Percentiles rank a stretch among this genome's conserved stretches.
These are phyloP conservation scores for Zasmidium citrigriseum DNA, from an alignment of 2,329 filamentous ascomycete species.

Conservation along the genomic window DNA sequence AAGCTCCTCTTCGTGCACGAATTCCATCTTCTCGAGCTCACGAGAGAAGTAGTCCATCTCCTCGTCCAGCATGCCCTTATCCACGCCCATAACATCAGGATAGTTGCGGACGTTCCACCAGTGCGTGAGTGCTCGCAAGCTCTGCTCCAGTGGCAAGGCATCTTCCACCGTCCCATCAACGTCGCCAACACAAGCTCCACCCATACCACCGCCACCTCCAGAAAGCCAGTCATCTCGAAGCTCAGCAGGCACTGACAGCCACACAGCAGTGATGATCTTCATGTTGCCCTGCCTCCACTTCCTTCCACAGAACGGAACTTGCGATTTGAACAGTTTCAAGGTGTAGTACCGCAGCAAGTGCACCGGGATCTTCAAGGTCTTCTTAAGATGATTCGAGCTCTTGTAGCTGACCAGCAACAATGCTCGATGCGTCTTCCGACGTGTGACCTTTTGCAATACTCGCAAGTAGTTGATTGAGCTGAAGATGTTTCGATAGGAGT, in stretches of 20 bases:
- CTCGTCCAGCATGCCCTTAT: slow-evolving; percentile 40
- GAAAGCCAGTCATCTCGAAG: slow-evolving; percentile 93
- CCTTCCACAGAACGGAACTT: slow-evolving; percentile 95
- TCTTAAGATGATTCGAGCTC: slow-evolving; percentile 86
- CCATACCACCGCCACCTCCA: slow-evolving; percentile 59
- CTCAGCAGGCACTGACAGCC: slow-evolving; percentile 89
- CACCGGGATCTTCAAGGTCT: slow-evolving; percentile 87
- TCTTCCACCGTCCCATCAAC: slow-evolving; percentile 94
- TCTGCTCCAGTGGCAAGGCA: slow-evolving; percentile 87
- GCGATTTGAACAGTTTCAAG: slow-evolving; percentile 96
- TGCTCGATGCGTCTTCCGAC: slow-evolving; percentile 91
- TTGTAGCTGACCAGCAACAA: slow-evolving; percentile 94
- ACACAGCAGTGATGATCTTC: slow-evolving; percentile 97
- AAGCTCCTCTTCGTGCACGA: slow-evolving; percentile 24
- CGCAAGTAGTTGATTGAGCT: slow-evolving; percentile 92
- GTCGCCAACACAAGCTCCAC: slow-evolving; percentile 52
- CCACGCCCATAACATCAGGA: slow-evolving; percentile 69
- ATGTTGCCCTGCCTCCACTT: slow-evolving; percentile 99
- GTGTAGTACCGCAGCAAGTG: slow-evolving; percentile 87
- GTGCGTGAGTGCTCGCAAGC: slow-evolving; percentile 82
- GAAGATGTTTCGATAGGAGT: slow-evolving; percentile 93
- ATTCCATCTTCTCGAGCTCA: slow-evolving; percentile 54
- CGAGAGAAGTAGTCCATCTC: slow-evolving; percentile 52
- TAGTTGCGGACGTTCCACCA: slow-evolving; percentile 90
- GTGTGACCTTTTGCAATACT: slow-evolving; percentile 96